Conservation (phyloP, 208 protist species). For the Entamoeba dispar region DNA sequence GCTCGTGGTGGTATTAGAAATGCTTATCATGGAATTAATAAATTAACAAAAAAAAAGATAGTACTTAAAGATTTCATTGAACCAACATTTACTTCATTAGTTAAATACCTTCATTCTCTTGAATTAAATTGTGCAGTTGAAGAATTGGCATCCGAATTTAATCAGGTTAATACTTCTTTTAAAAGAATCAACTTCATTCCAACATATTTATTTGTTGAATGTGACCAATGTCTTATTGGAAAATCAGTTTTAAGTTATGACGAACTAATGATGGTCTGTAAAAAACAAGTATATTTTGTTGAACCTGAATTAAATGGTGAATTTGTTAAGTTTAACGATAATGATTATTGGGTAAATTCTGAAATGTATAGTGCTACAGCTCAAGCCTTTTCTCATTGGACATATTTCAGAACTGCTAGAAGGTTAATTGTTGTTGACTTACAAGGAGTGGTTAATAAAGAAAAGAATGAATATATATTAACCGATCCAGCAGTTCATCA, state of each 20-base stretch:
- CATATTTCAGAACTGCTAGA: background rate
- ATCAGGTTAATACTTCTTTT: background rate
- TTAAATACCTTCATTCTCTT: background rate
- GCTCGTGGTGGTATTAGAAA: background rate
- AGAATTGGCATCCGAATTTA: background rate
- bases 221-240: background rate
- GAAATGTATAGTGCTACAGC: background rate
- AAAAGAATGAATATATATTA: background rate
- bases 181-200: background rate
- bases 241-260: background rate
- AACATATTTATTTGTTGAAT: background rate
- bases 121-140: background rate
- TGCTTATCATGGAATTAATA: background rate
- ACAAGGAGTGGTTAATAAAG: background rate
- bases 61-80: background rate
- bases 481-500: background rate
- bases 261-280: background rate
- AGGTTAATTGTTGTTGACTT: background rate
- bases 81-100: background rate
- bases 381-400: background rate
- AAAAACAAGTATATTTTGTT: background rate
- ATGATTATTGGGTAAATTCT: background rate
- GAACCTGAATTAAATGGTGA: background rate
- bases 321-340: background rate
- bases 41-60: background rate